A percentile compares a stretch with the other conserved stretches of the same genome.
Evolutionary conservation across 257 asterid species (phyloP).

Genomic region (Mentha longifolia): DNA sequence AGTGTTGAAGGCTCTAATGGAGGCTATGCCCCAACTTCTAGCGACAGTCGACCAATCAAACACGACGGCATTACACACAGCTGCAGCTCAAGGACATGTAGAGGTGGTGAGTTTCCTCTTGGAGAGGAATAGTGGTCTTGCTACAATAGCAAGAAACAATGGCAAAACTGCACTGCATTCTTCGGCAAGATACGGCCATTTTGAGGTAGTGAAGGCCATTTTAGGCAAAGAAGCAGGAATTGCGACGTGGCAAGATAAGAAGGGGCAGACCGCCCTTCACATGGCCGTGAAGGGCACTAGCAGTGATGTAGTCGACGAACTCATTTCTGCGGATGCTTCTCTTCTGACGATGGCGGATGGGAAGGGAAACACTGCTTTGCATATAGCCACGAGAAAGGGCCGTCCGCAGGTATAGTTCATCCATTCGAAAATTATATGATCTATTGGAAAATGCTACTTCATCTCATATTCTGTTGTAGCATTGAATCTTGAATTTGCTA

Average conservation of each 20-base stretch:
- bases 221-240: slow-evolving; percentile 63
- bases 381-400: slow-evolving; percentile 72
- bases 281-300: slow-evolving; percentile 77
- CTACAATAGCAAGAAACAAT: slow-evolving; percentile 68
- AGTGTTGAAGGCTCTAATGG: slow-evolving; percentile 60
- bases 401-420: slow-evolving; percentile 51
- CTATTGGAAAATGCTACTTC: too few relatives aligned
- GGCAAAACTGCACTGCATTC: slow-evolving; percentile 77
- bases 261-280: slow-evolving; percentile 88
- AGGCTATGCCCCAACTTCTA: slow-evolving; percentile 62
- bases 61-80: slow-evolving; percentile 68
- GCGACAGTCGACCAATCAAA: slow-evolving; percentile 76
- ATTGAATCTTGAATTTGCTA: not conserved
- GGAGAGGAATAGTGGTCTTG: slow-evolving; percentile 63
- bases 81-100: slow-evolving; percentile 75
- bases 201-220: slow-evolving; percentile 65
- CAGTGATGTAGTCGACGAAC: slow-evolving; percentile 56
- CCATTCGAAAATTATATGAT: too few relatives aligned
- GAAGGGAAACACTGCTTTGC: slow-evolving; percentile 73
- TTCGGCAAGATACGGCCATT: slow-evolving; percentile 74
- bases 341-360: slow-evolving; percentile 53
- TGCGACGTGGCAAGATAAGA: slow-evolving; percentile 62
- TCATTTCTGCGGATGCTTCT: slow-evolving; percentile 45
- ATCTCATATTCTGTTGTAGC: not conserved
- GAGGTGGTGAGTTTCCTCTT: slow-evolving; percentile 65